A percentile compares a stretch with the other conserved stretches of the same genome.
These are phyloP conservation scores for Corymbia citriodora DNA, from an alignment of 441 rosid species.

Conservation along the genomic window DNA sequence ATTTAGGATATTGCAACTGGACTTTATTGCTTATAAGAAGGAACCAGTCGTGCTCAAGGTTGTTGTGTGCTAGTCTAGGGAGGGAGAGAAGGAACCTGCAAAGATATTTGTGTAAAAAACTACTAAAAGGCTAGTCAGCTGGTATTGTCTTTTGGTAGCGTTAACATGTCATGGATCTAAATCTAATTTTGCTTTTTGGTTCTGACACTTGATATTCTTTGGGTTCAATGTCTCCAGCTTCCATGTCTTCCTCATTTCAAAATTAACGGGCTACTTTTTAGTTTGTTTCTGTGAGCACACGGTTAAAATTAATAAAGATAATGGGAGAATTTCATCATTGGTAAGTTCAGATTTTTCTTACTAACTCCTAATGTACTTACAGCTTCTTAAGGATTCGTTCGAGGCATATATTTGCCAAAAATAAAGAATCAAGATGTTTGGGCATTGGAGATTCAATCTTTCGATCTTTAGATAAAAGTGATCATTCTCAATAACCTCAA, in stretches of 20 bases:
- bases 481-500: too few species aligned
- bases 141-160: too few species aligned
- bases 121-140: background rate
- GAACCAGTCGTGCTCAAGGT: background rate
- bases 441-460: background rate
- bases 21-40: background rate
- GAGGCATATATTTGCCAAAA: background rate
- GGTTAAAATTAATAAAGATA: background rate
- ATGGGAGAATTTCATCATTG: background rate
- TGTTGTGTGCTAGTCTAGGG: background rate
- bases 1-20: background rate
- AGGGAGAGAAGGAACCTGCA: too few species aligned
- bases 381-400: background rate
- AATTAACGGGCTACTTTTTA: background rate
- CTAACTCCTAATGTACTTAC: background rate
- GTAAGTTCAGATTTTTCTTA: background rate
- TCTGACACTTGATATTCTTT: fast-evolving
- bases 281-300: background rate
- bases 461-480: fast-evolving
- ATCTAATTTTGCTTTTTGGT: too few species aligned
- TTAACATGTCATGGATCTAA: too few species aligned
- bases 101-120: background rate
- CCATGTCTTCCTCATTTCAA: background rate
- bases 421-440: background rate
- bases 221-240: fast-evolving